Evolutionary conservation across 768 basidiomycete genomes (phyloP).

Genomic region (Mycena filopes): DNA sequence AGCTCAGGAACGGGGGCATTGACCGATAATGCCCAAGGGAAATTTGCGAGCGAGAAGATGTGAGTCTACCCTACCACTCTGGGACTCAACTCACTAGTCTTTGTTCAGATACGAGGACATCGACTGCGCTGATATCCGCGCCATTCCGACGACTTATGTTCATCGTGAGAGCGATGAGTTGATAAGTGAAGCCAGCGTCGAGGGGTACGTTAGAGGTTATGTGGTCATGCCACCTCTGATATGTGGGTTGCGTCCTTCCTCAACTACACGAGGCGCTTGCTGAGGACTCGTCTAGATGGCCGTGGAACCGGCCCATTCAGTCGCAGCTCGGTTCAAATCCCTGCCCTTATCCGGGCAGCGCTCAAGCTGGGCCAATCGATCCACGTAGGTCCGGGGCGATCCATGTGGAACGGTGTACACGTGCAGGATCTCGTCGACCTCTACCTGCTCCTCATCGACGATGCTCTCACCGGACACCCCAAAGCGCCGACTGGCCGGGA

Average conservation of each 20-base stretch:
- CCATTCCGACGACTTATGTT: constrained; percentile 30
- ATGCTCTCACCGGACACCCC: constrained; percentile 28
- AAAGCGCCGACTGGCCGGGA: constrained; percentile 30
- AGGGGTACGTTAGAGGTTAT: constrained; percentile 30
- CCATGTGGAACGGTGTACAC: constrained; percentile 34
- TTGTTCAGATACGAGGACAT: constrained; percentile 28
- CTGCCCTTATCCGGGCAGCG: constrained; percentile 32
- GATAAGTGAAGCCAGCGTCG: constrained; percentile 27
- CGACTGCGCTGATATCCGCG: constrained; percentile 33
- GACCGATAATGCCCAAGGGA: constrained; percentile 29
- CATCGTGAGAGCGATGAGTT: constrained; percentile 29
- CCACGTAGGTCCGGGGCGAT: constrained; percentile 28
- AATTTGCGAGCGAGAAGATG: constrained; percentile 31
- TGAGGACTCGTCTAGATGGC: constrained; percentile 18
- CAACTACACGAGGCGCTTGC: background rate
- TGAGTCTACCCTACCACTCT: background rate
- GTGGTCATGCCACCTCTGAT: constrained; percentile 34
- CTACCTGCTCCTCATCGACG: constrained; percentile 44
- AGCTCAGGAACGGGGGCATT: constrained; percentile 34
- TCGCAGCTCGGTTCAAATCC: constrained; percentile 34
- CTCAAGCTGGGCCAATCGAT: constrained; percentile 24
- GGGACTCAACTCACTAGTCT: background rate
- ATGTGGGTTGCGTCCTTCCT: constrained; percentile 6
- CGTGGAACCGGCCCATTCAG: constrained; percentile 33
- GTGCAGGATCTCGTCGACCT: constrained; percentile 34